A percentile compares a stretch with the other conserved stretches of the same genome.
phyloP scores from a whole-genome alignment of 192 early-diverging fungal species.

The Gigaspora rosea region DNA sequence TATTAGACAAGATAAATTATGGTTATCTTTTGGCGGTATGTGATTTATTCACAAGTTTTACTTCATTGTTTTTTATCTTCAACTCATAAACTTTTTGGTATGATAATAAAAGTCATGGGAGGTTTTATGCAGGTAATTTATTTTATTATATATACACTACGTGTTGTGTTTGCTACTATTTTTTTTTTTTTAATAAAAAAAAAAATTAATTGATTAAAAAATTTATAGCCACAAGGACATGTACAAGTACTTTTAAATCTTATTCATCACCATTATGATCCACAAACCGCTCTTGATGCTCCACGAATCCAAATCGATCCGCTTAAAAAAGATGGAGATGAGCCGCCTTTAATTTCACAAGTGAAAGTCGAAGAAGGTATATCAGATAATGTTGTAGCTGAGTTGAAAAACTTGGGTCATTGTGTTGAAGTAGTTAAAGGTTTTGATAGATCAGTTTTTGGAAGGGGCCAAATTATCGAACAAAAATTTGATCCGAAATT shows the following conservation, averaged over 20 bases:
- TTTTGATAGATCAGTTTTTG: constrained; percentile 59
- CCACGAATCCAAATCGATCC: constrained; percentile 68
- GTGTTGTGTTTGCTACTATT: too few relatives aligned
- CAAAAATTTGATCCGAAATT: constrained; percentile 37
- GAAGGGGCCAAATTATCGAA: constrained; percentile 74
- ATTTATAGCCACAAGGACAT: constrained; percentile 71
- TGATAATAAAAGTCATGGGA: constrained; percentile 58
- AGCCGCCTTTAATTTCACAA: not conserved
- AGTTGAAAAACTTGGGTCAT: constrained; percentile 63
- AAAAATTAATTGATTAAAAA: not conserved
- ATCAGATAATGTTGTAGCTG: constrained; percentile 37
- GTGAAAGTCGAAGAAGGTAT: constrained; percentile 74
- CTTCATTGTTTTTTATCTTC: not conserved
- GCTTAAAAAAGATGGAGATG: constrained; percentile 6
- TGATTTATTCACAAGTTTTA: not conserved
- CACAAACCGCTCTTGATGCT: constrained; percentile 69
- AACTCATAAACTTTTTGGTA: not conserved
- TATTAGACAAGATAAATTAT: constrained; percentile 43
- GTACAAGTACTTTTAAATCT: constrained; percentile 75
- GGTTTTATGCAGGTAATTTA: constrained; percentile 63
- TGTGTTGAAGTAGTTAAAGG: constrained; percentile 47
- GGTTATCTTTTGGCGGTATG: constrained; percentile 52
- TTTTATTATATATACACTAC: not conserved
- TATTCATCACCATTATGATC: constrained; percentile 54
- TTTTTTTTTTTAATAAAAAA: too few relatives aligned